Base-by-base conservation (phyloP, 306 rosid species). In the Phaseolus lunatus region DNA sequence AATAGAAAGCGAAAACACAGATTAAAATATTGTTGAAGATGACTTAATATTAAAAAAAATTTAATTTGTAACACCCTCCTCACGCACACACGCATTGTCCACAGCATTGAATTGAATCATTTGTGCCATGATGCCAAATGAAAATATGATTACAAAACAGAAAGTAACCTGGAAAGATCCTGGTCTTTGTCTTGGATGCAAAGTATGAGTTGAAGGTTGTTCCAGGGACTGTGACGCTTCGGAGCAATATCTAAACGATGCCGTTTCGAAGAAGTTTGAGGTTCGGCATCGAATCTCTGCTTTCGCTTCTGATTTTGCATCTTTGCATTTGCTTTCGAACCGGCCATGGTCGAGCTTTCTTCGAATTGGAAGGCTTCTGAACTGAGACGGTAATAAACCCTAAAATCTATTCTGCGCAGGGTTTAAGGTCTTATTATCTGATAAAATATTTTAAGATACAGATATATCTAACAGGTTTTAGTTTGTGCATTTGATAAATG, bases 141-240 rank as follows among this genome's bases (percentile, higher is more conserved):
- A 57, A 67, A 48, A 62, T 12, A 15, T 15, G 19, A 13, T 27
- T 33, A 41, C 71, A 33, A 10, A 9, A 8, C 5, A 43, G 74
- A 78, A 41, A 82, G 80, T 49, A 75, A 95, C 98, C 88, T 89
- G 63, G 86, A 84, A 79, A 84, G 71, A 66, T 90, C 86, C 52
- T 83, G 59, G 8, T 85, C 70, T 78, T 84, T 87, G 81, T 89
- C 85, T 87, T 88, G 93, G 75, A 95, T 72, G 76, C 80, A 78
- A 20, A 86, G 70, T 61, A 95, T 82, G 76, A 95, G 81, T 54
- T 88, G 85, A 80, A 95, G 89, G 80, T 88, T 92, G 75, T 76
- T 88, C 96, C 98, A 92, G 9, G 93, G 90, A 43, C 41, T 15
- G 2, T 5, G 58, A 70, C 15, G 65, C 49, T 81, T 79, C 65